Base-by-base conservation (phyloP, 306 rosid genomes). In the Morella rubra region DNA sequence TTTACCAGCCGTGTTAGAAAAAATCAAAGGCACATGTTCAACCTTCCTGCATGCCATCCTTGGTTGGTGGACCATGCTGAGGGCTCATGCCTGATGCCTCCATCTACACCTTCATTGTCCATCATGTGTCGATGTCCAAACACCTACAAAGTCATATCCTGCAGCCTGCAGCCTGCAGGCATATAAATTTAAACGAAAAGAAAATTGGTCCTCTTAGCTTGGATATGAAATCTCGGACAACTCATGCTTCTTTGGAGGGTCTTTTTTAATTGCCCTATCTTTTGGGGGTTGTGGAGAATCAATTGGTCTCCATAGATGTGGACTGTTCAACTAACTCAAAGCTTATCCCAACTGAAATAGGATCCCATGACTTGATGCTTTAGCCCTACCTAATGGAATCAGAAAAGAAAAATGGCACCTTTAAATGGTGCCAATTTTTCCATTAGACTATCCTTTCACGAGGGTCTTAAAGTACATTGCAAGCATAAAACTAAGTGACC, bases 241-340 rank as follows among this genome's bases (percentile, higher is more conserved):
- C n/a, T 42, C 14, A 8, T 14, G n/a, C 14, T 12, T 10, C 49
- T 32, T 51, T 64, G 40, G 64, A 49, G 47, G 7, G 20, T 37
- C 22, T 75, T 12, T 58, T 50, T 27, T 41, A 42, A 22, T 61
- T 49, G 1, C 18, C 46, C 68, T 47, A 27, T 10, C 37, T 32
- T 15, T 27, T 1, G 60, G 47, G 42, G 0, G 16, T 15, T 4
- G 71, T 32, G 44, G 2, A n/a, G 13, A 10, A 44, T 27, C 3
- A 44, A 2, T 61, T 61, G 42, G 68, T 61, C 32, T 50, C 42
- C 12, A 14, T 40, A 44, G 67, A 68, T 44, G 47, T 68, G n/a
- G 80, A 76, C 73, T 52, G 66, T 76, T 22, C 55, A 76, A 67
- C 80, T 12, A 68, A 68, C 55, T 69, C 27, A 12, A 6, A 77